A percentile compares a stretch with the other conserved stretches of the same genome.
Conservation (phyloP, 371 early-diverging fungal genomes). For the Funneliformis caledonium region DNA sequence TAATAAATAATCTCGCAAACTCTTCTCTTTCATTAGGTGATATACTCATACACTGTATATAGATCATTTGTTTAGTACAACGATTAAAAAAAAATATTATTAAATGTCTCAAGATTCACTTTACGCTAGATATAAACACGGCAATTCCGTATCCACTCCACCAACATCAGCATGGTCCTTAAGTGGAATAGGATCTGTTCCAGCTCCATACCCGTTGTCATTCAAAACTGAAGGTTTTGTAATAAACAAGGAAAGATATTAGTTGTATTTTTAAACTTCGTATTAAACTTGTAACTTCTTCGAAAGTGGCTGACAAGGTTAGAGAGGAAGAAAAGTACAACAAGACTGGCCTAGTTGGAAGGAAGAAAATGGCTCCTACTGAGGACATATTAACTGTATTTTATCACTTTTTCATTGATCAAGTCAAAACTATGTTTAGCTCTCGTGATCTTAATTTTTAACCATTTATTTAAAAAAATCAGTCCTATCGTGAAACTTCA, state of each 20-base stretch:
- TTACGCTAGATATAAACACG: conserved; percentile 22
- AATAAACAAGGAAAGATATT: background rate
- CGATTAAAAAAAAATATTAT: background rate
- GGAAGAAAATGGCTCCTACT: conserved; percentile 4
- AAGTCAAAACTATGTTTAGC: background rate
- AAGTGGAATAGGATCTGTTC: conserved; percentile 1
- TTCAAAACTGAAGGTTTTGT: conserved; percentile 24
- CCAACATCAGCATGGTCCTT: conserved; percentile 29
- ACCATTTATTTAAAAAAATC: background rate
- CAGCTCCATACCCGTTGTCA: conserved; percentile 21
- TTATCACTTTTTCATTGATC: background rate
- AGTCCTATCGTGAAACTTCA: conserved; percentile 13
- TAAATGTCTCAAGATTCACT: conserved; percentile 21
- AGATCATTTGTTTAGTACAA: too few species aligned
- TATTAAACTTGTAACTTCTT: background rate
- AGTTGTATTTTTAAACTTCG: background rate
- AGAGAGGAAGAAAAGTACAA: background rate
- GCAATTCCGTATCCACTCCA: background rate
- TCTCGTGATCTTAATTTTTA: background rate
- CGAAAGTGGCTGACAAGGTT: background rate
- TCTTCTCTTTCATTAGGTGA: too few species aligned
- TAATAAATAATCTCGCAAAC: too few species aligned
- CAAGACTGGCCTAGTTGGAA: background rate
- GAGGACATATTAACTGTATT: conserved; percentile 13
- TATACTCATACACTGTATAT: too few species aligned